Base-by-base conservation (phyloP, 2,329 filamentous ascomycete genomes). In the Emmonsia crescens region DNA sequence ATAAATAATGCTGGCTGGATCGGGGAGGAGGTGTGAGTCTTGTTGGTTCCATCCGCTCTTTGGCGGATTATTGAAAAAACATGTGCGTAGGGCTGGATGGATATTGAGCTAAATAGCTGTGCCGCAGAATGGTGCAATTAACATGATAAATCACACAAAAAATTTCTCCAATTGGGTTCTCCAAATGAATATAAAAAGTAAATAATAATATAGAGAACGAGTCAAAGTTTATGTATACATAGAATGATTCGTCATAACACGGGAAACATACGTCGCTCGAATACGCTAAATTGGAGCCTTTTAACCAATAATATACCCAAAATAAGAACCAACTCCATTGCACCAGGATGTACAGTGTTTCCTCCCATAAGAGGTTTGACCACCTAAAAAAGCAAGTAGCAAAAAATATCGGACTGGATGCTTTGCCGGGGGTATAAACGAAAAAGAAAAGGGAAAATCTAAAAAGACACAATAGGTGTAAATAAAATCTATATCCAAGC, bases 401-500 rank as follows among this genome's bases (percentile, higher is more conserved):
- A 33, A 56, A 56, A 21, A 40, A 33, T 40, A 27, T 40, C 6
- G n/a, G 12, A 40, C 33, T 24, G 21, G n/a, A 56, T 27, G 33
- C 3, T 56, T 27, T 40, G 33, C n/a, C n/a, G 33, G 21, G 52
- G 52, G 52, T 56, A 56, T 56, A 56, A 56, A 40, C 21, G n/a
- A 55, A 56, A 16, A 40, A 56, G 5, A 21, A 24, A 56, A 56
- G 8, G 31, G 8, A 14, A 29, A 54, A 36, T 24, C n/a, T 16
- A 38, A 40, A 24, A n/a, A 16, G 29, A 27, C 33, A 56, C 19
- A 16, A 24, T n/a, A 38, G 52, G 52, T 40, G 31, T 16, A 56
- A 56, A 40, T 56, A 40, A 56, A 56, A 27, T 56, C 33, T 56
- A 56, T 56, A 40, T 40, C 33, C n/a, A 27, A 56, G n/a, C 52